Evolutionary conservation across 495 filamentous ascomycete genomes (phyloP), one percentile per base, ranked within the genome.

Genomic region (Trypethelium eluteriae): DNA sequence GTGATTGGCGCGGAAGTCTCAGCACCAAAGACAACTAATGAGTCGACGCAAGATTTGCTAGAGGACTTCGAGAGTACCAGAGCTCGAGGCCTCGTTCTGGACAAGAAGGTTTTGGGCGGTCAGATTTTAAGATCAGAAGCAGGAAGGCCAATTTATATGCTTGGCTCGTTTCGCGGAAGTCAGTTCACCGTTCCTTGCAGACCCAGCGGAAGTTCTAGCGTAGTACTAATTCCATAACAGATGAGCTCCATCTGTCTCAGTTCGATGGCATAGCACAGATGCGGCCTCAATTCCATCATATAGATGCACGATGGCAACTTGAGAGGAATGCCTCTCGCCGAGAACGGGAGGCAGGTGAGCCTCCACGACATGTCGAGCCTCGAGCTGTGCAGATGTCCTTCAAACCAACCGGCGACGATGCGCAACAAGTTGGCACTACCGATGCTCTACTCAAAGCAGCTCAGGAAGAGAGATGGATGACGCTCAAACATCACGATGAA

Each of bases 261-360:
- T 79, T 92, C 56, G 80, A 83, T 35, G 85, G 86, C 0, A 84
- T 90, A 18, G 87, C 89, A 14, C 88, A 91, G 74, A 78, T 93
- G 70, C 84, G 88, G 3, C 87, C 90, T 3, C 86, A 92, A 69
- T 84, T 90, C 68, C 85, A 88, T 70, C 89, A 93, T 73, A 71
- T 92, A 35, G 90, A 92, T 74, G 89, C 90, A 0, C 63, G 83
- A 53, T 77, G 82, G 46, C 87, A 89, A 75, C 64, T 76, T 2
- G 73, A 78, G 12, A 77, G 74, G 25, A 57, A 66, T 14, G 59
- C 67, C 12, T 65, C 70, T 46, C 72, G 74, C 32, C 63, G 71
- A 32, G 78, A 82, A 66, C 75, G 77, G 7, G 74, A 83, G 5
- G 72, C 72, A 3, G 70, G 72, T 3, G 75, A 76, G n/a, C 75